phyloP scores from a whole-genome alignment of 768 basidiomycete genomes.

The Boletus rufocinnamomeus region DNA sequence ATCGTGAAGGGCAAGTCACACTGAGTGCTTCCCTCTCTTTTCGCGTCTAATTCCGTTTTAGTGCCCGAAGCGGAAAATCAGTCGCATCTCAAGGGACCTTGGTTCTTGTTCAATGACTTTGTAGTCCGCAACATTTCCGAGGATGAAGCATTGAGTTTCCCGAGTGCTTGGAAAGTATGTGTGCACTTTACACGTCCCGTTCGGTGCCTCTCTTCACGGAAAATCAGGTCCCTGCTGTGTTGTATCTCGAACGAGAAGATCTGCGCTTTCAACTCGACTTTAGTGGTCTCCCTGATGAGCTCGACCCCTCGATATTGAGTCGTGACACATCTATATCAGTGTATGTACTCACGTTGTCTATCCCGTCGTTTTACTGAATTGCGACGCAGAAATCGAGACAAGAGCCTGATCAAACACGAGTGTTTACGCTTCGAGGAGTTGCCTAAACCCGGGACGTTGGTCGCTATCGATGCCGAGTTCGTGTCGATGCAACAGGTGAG shows the following conservation, averaged over 20 bases:
- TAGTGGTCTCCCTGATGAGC: conserved; percentile 57
- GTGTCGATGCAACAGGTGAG: conserved; percentile 91
- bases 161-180: conserved; percentile 88
- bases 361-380: background rate
- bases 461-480: conserved; percentile 98
- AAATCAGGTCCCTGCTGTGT: conserved; percentile 76
- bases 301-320: conserved; percentile 76
- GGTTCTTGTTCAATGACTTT: conserved; percentile 98
- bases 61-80: conserved; percentile 68
- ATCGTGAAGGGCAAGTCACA: conserved; percentile 68
- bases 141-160: conserved; percentile 85
- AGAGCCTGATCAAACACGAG: conserved; percentile 73
- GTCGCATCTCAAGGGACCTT: conserved; percentile 51
- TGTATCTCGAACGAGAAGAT: conserved; percentile 86
- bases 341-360: conserved; percentile 43
- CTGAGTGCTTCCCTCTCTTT: background rate
- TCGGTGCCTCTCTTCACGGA: conserved; percentile 13
- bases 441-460: conserved; percentile 81
- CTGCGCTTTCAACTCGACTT: conserved; percentile 59
- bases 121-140: conserved; percentile 82
- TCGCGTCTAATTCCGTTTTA: conserved; percentile 28
- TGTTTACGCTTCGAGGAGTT: conserved; percentile 71
- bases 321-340: conserved; percentile 87
- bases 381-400: conserved; percentile 69
- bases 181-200: background rate